Evolutionary conservation across 83 land plant species (phyloP).

Genomic region (Picea abies): DNA sequence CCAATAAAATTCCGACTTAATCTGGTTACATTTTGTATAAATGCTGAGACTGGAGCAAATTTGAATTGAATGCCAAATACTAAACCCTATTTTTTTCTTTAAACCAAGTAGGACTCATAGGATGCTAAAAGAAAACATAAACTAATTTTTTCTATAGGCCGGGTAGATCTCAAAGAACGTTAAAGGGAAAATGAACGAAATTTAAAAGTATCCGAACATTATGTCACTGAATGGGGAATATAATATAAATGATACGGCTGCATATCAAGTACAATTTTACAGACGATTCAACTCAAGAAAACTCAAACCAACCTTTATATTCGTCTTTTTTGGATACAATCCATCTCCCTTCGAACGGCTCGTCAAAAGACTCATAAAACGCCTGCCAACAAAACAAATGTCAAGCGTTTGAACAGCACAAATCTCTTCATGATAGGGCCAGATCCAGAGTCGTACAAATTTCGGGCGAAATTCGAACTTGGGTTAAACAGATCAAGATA

Average conservation of each 20-base stretch:
- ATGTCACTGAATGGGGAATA: too few species aligned
- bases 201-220: neutral
- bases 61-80: too few species aligned
- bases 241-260: neutral
- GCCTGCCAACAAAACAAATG: slow-evolving; percentile 19
- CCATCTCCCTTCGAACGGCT: slow-evolving; percentile 59
- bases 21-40: too few species aligned
- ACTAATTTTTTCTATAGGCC: too few species aligned
- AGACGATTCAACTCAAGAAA: neutral
- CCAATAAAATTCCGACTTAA: too few species aligned
- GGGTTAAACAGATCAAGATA: neutral
- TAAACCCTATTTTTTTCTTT: too few species aligned
- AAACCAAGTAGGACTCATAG: too few species aligned
- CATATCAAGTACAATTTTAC: too few species aligned
- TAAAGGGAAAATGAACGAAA: too few species aligned
- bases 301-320: slow-evolving; percentile 41
- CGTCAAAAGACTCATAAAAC: slow-evolving; percentile 74
- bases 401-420: neutral
- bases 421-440: neutral
- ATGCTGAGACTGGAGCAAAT: too few species aligned
- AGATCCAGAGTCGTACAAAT: neutral
- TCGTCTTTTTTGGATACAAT: slow-evolving; percentile 57
- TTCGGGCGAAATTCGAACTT: neutral
- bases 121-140: neutral
- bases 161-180: neutral